Conservation (phyloP, 805 yeast genomes). For the Wickerhamiella brachini region DNA sequence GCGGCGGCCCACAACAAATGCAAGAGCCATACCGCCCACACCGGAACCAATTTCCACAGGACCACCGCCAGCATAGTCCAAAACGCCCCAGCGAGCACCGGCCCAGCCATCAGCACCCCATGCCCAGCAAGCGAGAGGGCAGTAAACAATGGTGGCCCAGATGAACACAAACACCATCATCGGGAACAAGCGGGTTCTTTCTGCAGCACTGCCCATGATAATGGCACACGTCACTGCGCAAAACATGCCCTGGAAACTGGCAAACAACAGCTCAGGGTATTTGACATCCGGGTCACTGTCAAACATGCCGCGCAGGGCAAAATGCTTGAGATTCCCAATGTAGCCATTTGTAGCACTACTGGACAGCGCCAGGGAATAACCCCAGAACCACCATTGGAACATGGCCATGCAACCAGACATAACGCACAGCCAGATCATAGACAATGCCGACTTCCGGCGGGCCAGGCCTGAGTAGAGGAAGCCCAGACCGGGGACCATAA, state of each 20-base stretch:
- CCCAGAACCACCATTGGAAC: constrained; percentile 97
- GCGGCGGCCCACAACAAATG: constrained; percentile 47
- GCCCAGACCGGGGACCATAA: constrained; percentile 93
- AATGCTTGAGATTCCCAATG: constrained; percentile 73
- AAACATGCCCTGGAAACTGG: constrained; percentile 83
- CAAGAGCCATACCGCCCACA: constrained; percentile 66
- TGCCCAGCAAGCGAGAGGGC: constrained; percentile 92
- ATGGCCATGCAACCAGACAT: constrained; percentile 60
- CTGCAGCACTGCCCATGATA: constrained; percentile 84
- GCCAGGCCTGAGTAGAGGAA: constrained; percentile 86
- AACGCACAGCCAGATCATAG: constrained; percentile 69
- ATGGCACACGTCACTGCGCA: constrained; percentile 85
- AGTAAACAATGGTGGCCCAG: constrained; percentile 86
- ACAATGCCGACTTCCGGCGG: constrained; percentile 76
- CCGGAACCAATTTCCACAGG: constrained; percentile 92
- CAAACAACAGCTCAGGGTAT: constrained; percentile 76
- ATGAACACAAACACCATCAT: constrained; percentile 66
- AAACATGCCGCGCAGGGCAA: constrained; percentile 66
- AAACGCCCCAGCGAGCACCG: constrained; percentile 63
- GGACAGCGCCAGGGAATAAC: constrained; percentile 84
- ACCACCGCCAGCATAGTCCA: constrained; percentile 97
- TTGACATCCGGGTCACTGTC: constrained; percentile 30
- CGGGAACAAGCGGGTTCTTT: constrained; percentile 81
- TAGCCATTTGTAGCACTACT: constrained; percentile 66
- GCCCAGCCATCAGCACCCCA: constrained; percentile 97